These are phyloP conservation scores for Penicillium goetzii DNA, from an alignment of 495 filamentous ascomycete species.

Conservation along the genomic window DNA sequence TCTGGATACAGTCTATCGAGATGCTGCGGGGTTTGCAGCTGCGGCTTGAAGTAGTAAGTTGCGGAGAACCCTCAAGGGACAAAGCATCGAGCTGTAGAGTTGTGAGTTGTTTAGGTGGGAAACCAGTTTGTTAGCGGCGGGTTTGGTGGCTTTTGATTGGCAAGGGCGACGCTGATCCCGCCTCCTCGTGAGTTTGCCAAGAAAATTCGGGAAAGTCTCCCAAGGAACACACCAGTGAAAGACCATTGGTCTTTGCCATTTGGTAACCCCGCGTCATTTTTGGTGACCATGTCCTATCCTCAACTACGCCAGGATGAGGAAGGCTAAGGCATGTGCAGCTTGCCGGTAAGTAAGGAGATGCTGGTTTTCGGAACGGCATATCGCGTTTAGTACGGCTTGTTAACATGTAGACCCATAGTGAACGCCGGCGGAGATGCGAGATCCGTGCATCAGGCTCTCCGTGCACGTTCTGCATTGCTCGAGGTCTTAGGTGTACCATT, in stretches of 20 bases:
- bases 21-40: not conserved
- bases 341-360: slow-evolving; percentile 18
- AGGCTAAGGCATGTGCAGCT: slow-evolving; percentile 24
- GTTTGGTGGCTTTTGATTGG: slow-evolving; percentile 27
- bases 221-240: not conserved
- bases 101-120: not conserved
- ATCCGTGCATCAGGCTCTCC: slow-evolving; percentile 15
- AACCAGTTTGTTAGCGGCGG: slow-evolving; percentile 19
- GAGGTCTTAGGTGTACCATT: not conserved
- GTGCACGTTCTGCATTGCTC: not conserved
- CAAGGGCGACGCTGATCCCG: slow-evolving; percentile 10
- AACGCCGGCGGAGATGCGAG: slow-evolving; percentile 23
- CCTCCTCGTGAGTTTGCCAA: slow-evolving; percentile 10
- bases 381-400: not conserved
- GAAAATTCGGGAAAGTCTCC: not conserved
- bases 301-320: slow-evolving; percentile 19
- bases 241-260: no score
- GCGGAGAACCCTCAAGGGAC: not conserved
- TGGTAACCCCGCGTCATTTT: not conserved
- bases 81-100: not conserved
- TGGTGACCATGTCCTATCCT: not conserved
- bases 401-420: slow-evolving; percentile 10
- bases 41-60: slow-evolving; percentile 1
- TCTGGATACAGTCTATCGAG: slow-evolving; percentile 2
- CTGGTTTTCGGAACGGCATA: not conserved